These are phyloP conservation scores for Thalassiosira delicatula DNA, from an alignment of 352 stramenopile genomes.

Conservation along the genomic window DNA sequence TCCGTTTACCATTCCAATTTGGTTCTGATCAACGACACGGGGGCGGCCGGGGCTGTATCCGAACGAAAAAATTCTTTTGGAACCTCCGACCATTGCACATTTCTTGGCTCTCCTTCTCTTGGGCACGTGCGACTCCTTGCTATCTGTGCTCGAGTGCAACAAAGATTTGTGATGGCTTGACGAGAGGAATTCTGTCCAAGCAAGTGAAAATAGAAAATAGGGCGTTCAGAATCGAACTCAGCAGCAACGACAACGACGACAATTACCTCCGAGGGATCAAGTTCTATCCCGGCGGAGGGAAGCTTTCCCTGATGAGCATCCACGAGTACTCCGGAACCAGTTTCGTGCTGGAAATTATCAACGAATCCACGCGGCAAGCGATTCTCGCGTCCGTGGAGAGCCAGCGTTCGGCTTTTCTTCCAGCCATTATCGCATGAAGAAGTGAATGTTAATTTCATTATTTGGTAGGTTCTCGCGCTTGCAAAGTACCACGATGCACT, in stretches of 20 bases:
- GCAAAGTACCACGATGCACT: slow-evolving; percentile 31
- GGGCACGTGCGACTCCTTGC: no score
- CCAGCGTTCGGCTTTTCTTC: slow-evolving; percentile 64
- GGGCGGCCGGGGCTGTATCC: no score
- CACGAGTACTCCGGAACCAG: slow-evolving; percentile 14
- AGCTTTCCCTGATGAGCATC: slow-evolving; percentile 57
- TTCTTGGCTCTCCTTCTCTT: slow-evolving; percentile 57
- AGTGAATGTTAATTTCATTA: slow-evolving; percentile 64
- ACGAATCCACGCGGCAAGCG: slow-evolving; percentile 6
- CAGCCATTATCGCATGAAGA: slow-evolving; percentile 43
- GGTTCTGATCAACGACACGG: no score
- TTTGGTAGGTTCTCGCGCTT: slow-evolving; percentile 68
- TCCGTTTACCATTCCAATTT: slow-evolving; percentile 27
- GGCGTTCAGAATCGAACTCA: slow-evolving; percentile 49
- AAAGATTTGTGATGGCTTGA: slow-evolving; percentile 27
- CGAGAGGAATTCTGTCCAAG: slow-evolving; percentile 53
- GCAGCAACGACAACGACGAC: slow-evolving; percentile 7
- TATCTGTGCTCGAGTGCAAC: no score
- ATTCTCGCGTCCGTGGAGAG: slow-evolving; percentile 49
- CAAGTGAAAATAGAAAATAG: slow-evolving; percentile 53
- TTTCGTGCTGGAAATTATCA: neutral
- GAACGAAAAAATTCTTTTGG: no score
- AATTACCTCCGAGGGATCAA: slow-evolving; percentile 52
- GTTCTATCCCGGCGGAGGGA: slow-evolving; percentile 67
- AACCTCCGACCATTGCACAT: slow-evolving; percentile 63